Evolutionary conservation across 208 protist species (phyloP), one percentile per base, ranked within the genome.

Genomic region (Acanthamoeba lugdunensis): DNA sequence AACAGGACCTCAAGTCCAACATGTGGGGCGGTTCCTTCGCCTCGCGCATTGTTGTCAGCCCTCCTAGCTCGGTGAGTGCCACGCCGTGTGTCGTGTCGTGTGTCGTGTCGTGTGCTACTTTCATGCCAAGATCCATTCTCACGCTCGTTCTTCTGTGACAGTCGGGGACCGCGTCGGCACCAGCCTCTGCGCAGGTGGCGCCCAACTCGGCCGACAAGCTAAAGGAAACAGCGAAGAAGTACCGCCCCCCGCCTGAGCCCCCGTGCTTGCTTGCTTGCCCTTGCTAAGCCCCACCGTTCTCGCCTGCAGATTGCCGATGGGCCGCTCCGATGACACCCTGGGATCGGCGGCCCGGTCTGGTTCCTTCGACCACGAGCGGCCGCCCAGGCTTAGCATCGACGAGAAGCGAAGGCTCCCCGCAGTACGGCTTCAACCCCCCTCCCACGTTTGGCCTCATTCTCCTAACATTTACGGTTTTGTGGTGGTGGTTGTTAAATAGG

Each of bases 21-120:
- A 52, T 87, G 33, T 87, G 79, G 79, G 79, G 79, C 30, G 79
- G 79, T 30, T 14, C 33, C 28, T 61, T 87, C 21, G 79, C 79
- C 13, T 11, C n/a, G 23, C 79, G 79, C 16, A 52, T 61, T 28
- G 79, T 73, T 28, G 28, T 73, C 28, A 73, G n/a, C 65, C 65
- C 65, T 4, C 65, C 65, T 11, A 73, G 28, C 28, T 14, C 18
- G 58, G 58, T 65, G 23, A 14, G 58, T 58, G 11, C 58, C 58
- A 25, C 21, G 18, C 23, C 58, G 21, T n/a, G 14, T 65, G 18
- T n/a, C 23, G 18, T 23, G 41, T 45, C 7, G 41, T 4, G 41
- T 45, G 41, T 45, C 41, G 45, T 48, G 45, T 48, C 45, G 6
- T 48, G 45, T 48, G 45, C 45, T 48, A 48, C 45, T 48, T 48